Conservation (phyloP, 2,329 filamentous ascomycete species). For the Dactylellina haptotyla region DNA sequence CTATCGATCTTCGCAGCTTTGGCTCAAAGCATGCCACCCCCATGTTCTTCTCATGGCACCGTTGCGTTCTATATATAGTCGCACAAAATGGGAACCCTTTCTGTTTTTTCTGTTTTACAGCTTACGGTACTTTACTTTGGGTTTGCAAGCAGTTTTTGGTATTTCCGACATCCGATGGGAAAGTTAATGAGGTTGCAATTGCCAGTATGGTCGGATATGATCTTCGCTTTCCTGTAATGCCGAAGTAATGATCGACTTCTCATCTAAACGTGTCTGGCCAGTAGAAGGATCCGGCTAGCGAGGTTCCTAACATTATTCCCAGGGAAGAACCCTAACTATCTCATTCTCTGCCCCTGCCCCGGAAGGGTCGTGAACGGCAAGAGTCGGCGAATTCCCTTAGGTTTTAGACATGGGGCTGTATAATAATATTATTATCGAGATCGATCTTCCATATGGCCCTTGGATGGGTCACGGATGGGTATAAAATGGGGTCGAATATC, state of each 20-base stretch:
- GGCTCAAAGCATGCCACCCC: neutral
- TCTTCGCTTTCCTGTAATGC: constrained; percentile 10
- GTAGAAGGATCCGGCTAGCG: constrained; percentile 2
- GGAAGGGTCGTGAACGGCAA: neutral
- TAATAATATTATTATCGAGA: too few relatives aligned
- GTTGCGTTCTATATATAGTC: constrained; percentile 44
- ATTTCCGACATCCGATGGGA: constrained; percentile 29
- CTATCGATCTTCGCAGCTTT: constrained; percentile 19
- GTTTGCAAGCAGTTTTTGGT: too few relatives aligned
- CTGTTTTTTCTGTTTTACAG: too few relatives aligned
- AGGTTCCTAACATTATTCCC: neutral
- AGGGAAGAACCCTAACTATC: constrained; percentile 10
- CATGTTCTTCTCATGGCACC: constrained; percentile 14
- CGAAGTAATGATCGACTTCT: constrained; percentile 10
- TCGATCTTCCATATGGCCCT: neutral
- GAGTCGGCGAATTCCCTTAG: neutral
- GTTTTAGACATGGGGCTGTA: neutral
- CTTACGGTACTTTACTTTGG: too few relatives aligned
- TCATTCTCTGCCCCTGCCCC: neutral
- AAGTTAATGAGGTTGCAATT: constrained; percentile 25
- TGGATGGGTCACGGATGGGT: neutral
- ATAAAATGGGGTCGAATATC: constrained; percentile 28
- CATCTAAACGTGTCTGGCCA: neutral
- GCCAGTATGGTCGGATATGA: constrained; percentile 16
- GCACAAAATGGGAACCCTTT: constrained; percentile 1